Conservation (phyloP, 139 green algal genomes). For the Tetratostichococcus sp. region DNA sequence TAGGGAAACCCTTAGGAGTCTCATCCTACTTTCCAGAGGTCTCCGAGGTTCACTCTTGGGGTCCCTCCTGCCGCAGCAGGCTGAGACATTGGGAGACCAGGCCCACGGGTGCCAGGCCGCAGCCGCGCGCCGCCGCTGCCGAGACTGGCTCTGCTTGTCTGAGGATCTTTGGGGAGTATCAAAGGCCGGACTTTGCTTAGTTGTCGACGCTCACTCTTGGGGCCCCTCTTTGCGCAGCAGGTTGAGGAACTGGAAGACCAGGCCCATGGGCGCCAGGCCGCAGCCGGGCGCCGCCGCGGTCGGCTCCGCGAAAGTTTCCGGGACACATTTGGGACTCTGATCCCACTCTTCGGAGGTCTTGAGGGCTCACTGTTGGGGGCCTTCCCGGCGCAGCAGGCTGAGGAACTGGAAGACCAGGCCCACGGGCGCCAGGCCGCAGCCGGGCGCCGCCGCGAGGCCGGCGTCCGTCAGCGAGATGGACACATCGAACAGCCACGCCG, state of each 20-base stretch:
- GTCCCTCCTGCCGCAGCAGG: constrained; percentile 61
- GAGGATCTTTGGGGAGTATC: too few relatives aligned
- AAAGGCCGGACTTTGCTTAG: constrained; percentile 53
- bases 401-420: constrained; percentile 84
- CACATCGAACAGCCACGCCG: constrained; percentile 72
- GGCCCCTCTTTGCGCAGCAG: constrained; percentile 5
- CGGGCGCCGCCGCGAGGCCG: constrained; percentile 63
- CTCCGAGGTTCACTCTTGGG: constrained; percentile 8
- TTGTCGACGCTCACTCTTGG: too few relatives aligned
- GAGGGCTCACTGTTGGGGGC: constrained; percentile 21
- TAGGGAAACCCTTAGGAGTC: too few relatives aligned
- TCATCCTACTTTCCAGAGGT: too few relatives aligned
- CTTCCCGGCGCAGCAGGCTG: constrained; percentile 57
- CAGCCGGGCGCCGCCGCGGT: constrained; percentile 47
- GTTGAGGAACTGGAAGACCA: constrained; percentile 83
- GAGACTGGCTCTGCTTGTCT: too few relatives aligned
- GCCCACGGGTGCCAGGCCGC: constrained; percentile 56
- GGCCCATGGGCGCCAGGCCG: constrained; percentile 55
- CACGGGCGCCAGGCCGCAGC: constrained; percentile 60
- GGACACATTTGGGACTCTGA: too few relatives aligned
- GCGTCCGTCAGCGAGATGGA: constrained; percentile 74
- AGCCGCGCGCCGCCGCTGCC: constrained; percentile 55
- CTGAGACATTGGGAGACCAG: constrained; percentile 82
- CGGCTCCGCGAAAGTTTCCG: too few relatives aligned
- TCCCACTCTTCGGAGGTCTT: too few relatives aligned